These are phyloP conservation scores for Cinchona pubescens DNA, from an alignment of 257 asterid species.

Conservation along the genomic window DNA sequence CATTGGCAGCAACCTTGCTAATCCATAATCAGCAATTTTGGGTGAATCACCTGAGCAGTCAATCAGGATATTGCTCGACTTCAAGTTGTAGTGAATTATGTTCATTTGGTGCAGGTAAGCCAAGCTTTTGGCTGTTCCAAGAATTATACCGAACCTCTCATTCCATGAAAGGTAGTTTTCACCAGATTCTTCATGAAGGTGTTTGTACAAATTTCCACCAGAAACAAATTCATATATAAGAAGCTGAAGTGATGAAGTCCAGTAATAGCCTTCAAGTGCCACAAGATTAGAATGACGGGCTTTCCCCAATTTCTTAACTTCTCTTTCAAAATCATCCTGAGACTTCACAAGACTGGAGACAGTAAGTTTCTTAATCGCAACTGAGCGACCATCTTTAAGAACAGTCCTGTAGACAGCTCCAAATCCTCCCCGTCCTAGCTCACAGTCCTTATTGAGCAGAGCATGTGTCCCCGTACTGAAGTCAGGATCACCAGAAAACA, in stretches of 20 bases:
- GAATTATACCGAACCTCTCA: slow-evolving; percentile 62
- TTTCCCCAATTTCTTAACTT: slow-evolving; percentile 61
- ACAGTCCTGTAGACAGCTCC: slow-evolving; percentile 77
- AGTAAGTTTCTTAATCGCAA: slow-evolving; percentile 84
- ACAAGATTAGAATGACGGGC: slow-evolving; percentile 62
- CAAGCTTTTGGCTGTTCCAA: slow-evolving; percentile 75
- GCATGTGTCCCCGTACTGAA: slow-evolving; percentile 76
- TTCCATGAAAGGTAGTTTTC: slow-evolving; percentile 61
- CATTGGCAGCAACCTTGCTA: slow-evolving; percentile 73
- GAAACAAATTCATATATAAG: slow-evolving; percentile 72
- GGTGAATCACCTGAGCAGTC: slow-evolving; percentile 66
- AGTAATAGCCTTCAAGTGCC: slow-evolving; percentile 76
- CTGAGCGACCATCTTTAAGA: slow-evolving; percentile 68
- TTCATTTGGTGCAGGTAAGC: slow-evolving; percentile 71
- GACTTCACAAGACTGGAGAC: slow-evolving; percentile 80
- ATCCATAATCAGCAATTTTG: slow-evolving; percentile 74
- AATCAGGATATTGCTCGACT: slow-evolving; percentile 72
- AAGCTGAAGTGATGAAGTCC: slow-evolving; percentile 87
- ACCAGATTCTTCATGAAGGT: slow-evolving; percentile 61
- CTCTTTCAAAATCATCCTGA: slow-evolving; percentile 79
- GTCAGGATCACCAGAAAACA: slow-evolving; percentile 82
- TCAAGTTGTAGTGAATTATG: slow-evolving; percentile 76
- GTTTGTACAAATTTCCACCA: slow-evolving; percentile 76
- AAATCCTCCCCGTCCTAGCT: slow-evolving; percentile 90
- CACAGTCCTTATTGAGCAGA: slow-evolving; percentile 82